phyloP scores from a whole-genome alignment of 345 rosid species.

The Eucalyptus erythrocorys region DNA sequence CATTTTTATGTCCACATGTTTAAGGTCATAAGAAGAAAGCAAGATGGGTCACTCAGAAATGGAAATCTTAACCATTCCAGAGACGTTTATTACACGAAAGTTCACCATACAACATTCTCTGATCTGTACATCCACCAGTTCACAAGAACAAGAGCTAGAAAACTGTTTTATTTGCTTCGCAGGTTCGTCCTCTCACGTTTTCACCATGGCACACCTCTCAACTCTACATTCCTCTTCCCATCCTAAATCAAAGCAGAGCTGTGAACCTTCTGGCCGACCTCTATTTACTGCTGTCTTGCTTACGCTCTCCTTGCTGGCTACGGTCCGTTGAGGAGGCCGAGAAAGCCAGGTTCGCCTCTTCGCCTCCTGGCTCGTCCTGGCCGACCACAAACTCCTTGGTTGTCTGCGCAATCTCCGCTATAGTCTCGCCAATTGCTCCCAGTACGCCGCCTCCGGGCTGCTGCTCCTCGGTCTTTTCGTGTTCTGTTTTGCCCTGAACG shows the following conservation, averaged over 20 bases:
- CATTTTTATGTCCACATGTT: background rate
- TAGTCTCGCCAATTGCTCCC: slow-evolving; percentile 68
- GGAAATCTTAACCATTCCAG: background rate
- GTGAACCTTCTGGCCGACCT: background rate
- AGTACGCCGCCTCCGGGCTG: slow-evolving; percentile 2
- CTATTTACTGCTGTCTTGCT: background rate
- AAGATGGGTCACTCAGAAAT: background rate
- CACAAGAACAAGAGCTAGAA: background rate
- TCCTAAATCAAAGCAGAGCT: background rate
- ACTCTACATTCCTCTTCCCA: background rate
- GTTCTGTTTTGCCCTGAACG: background rate
- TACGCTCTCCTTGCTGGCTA: background rate
- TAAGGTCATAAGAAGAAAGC: background rate
- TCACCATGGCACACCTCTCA: background rate
- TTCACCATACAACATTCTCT: background rate
- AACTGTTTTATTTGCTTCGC: background rate
- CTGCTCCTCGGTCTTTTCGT: background rate
- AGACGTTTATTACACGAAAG: background rate
- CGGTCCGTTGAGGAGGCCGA: background rate
- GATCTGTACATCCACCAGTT: background rate
- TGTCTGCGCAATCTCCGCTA: slow-evolving; percentile 52
- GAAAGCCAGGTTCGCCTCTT: background rate
- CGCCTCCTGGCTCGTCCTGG: background rate
- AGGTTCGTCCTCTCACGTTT: background rate
- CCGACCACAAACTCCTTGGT: slow-evolving; percentile 45